These are phyloP conservation scores for Beauveria sp. DNA, from an alignment of 2,329 filamentous ascomycete species.

Conservation along the genomic window DNA sequence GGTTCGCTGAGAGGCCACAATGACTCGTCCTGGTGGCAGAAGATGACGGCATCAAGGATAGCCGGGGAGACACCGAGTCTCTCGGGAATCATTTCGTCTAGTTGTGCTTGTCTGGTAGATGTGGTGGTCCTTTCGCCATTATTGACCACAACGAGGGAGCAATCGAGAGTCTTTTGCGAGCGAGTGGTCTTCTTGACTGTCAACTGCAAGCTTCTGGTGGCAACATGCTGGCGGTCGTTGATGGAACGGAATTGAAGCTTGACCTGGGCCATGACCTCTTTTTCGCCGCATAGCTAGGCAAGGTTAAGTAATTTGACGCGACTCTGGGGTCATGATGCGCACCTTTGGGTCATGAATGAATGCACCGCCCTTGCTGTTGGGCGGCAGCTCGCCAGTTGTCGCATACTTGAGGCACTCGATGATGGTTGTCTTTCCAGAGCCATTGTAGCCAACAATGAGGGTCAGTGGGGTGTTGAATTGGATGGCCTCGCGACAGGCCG, in stretches of 20 bases:
- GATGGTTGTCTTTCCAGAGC: slow-evolving; percentile 96
- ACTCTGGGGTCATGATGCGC: slow-evolving; percentile 1
- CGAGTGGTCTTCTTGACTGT: slow-evolving; percentile 75
- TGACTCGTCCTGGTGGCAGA: slow-evolving; percentile 97
- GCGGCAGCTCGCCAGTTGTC: slow-evolving; percentile 86
- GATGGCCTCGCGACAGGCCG: slow-evolving; percentile 66
- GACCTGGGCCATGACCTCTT: slow-evolving; percentile 84
- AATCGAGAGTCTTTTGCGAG: slow-evolving; percentile 77
- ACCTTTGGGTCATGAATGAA: slow-evolving; percentile 97
- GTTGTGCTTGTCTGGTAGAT: slow-evolving; percentile 72
- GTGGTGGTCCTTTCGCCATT: slow-evolving; percentile 73
- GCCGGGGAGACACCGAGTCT: slow-evolving; percentile 85
- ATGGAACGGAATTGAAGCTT: slow-evolving; percentile 81
- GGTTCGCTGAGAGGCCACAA: slow-evolving; percentile 95
- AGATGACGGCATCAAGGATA: slow-evolving; percentile 90
- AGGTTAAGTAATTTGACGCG: neutral
- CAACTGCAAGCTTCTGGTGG: slow-evolving; percentile 76
- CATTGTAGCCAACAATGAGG: slow-evolving; percentile 94
- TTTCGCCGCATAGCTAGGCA: slow-evolving; percentile 64
- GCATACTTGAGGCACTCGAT: slow-evolving; percentile 99
- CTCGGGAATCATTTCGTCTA: slow-evolving; percentile 77
- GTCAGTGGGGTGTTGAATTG: slow-evolving; percentile 87
- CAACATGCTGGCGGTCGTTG: slow-evolving; percentile 70
- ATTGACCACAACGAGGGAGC: slow-evolving; percentile 65
- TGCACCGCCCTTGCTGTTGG: slow-evolving; percentile 82